Conservation (phyloP, 2,329 filamentous ascomycete genomes). For the Colletotrichum tropicicola region DNA sequence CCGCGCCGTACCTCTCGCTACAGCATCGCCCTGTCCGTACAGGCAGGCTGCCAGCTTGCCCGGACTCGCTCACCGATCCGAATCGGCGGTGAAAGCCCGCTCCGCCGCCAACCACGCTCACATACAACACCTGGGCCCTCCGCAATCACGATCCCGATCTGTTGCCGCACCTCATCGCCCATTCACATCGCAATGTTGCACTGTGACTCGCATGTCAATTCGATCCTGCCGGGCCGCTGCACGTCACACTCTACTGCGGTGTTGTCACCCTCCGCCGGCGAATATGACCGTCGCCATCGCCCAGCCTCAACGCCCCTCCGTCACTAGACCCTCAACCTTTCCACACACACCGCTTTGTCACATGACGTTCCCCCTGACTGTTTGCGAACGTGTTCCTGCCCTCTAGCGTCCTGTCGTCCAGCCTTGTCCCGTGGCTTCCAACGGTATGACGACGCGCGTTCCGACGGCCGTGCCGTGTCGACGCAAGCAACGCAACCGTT, state of each 20-base stretch:
- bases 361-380: background rate
- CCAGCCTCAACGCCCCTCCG: background rate
- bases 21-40: background rate
- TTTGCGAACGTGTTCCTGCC: background rate
- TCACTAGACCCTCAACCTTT: background rate
- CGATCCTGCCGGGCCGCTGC: constrained; percentile 1
- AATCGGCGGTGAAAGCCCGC: constrained; percentile 7
- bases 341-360: background rate
- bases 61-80: background rate
- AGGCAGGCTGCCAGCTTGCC: background rate
- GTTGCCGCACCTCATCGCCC: background rate
- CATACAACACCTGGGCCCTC: background rate
- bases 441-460: background rate
- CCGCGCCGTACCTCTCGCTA: too few relatives aligned
- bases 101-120: background rate
- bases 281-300: too few relatives aligned
- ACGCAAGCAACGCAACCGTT: too few relatives aligned
- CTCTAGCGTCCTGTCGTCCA: background rate
- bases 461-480: too few relatives aligned
- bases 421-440: background rate
- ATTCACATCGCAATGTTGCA: background rate
- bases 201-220: background rate
- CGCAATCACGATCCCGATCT: constrained; percentile 2
- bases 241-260: background rate
- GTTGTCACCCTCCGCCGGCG: too few relatives aligned